Evolutionary conservation across 306 rosid genomes (phyloP).

Genomic region (Prunus mira): DNA sequence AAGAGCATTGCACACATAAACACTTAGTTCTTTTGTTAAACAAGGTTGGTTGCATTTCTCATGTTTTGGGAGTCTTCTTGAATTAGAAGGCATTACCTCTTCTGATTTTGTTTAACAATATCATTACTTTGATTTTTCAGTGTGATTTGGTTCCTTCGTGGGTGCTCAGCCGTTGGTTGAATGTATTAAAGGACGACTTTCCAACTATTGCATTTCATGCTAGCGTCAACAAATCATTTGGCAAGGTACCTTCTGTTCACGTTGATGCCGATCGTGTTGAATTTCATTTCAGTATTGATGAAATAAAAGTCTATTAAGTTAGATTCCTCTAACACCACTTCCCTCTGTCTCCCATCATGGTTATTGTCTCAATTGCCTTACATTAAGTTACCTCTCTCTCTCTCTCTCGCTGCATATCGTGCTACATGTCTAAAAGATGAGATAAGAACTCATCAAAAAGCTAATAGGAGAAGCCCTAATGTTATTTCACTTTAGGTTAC

Average conservation of each 20-base stretch:
- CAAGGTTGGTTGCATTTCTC: slow-evolving; percentile 48
- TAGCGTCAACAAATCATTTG: slow-evolving; percentile 89
- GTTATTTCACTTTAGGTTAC: not conserved
- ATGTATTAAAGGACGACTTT: slow-evolving; percentile 73
- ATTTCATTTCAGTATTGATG: not conserved
- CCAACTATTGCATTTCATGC: slow-evolving; percentile 97
- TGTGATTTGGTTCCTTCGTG: slow-evolving; percentile 91
- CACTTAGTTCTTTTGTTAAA: slow-evolving; percentile 84
- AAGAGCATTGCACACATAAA: slow-evolving; percentile 85
- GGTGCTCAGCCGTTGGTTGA: slow-evolving; percentile 96
- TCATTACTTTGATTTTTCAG: slow-evolving; percentile 34
- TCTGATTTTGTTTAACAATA: not conserved
- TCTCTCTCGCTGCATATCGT: not conserved
- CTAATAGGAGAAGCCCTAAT: not conserved
- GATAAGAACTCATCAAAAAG: not conserved
- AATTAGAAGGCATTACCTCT: not conserved
- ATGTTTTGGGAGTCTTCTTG: not conserved
- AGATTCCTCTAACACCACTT: not conserved
- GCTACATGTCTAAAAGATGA: not conserved
- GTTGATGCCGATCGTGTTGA: not conserved
- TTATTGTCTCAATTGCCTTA: not conserved
- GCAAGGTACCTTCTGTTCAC: slow-evolving; percentile 54
- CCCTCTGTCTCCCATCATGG: not conserved
- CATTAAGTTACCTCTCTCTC: not conserved
- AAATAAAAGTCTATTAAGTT: not conserved